Base-by-base conservation (phyloP, 2,329 filamentous ascomycete species). In the Fusarium siculi region DNA sequence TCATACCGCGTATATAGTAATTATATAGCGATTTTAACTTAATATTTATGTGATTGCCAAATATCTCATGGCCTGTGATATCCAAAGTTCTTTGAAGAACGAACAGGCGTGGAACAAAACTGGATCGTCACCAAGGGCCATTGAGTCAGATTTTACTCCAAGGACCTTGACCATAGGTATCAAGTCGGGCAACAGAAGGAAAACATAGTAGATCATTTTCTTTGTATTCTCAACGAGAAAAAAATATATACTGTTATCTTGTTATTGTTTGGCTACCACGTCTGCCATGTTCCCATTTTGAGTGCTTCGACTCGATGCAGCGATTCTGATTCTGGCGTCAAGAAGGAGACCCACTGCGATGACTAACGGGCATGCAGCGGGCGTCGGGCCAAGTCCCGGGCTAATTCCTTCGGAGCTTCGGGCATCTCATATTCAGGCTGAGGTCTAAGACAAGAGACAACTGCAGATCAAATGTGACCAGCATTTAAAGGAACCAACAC, bases 331-430 rank as follows among this genome's bases (percentile, higher is more conserved):
- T 32, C 21, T 49, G 9, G 4, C n/a, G 4, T 21, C 4, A 10
- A 49, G 10, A 18, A 18, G 4, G 19, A 16, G 37, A 11, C 14
- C 63, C 40, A 39, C 63, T 19, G 1, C 14, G 7, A 25, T 43
- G 23, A 54, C 28, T 19, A 36, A 43, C 3, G 2, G 3, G 9
- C 4, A 9, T 10, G 53, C 59, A 54, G 30, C 56, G 56, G 55
- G 23, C 66, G 46, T 63, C 66, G 66, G 66, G 18, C 1, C 4
- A 69, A 69, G 36, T 37, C 32, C 46, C 66, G 66, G 66, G 10
- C 44, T 14, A 56, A 57, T 21, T 4, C 4, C 11, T 4, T 39
- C 37, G 63, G 63, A 39, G 4, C 19, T 34, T 46, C 39, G 49
- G 63, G 36, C 18, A 32, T 39, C 7, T 50, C 43, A 46, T 11